A percentile compares a stretch with the other conserved stretches of the same genome.
Evolutionary conservation across 2,329 filamentous ascomycete species (phyloP).

Genomic region (Rutstroemia sydowiana): DNA sequence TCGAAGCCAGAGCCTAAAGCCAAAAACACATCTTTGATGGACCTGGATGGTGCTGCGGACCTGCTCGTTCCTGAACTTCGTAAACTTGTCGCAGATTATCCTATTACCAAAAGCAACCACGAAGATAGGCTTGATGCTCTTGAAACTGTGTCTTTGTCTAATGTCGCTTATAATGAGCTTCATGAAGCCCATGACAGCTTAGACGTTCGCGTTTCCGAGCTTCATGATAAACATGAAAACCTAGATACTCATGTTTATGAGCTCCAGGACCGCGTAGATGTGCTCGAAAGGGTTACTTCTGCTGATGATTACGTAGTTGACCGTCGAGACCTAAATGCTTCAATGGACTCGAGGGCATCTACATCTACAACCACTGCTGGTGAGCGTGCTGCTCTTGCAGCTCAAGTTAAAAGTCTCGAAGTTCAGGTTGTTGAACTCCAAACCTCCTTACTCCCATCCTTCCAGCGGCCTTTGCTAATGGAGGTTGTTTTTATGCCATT

Average conservation of each 20-base stretch:
- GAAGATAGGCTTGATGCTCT: constrained; percentile 59
- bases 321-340: constrained; percentile 21
- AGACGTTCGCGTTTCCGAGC: constrained; percentile 60
- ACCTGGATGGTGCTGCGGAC: constrained; percentile 11
- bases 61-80: constrained; percentile 19
- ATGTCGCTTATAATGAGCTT: constrained; percentile 60
- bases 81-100: constrained; percentile 20
- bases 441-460: constrained; percentile 44
- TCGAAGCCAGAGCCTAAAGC: neutral
- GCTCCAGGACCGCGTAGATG: constrained; percentile 56
- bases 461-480: constrained; percentile 60
- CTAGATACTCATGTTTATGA: constrained; percentile 56
- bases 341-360: constrained; percentile 28
- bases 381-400: constrained; percentile 31
- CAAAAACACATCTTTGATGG: neutral
- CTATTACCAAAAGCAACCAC: constrained; percentile 34
- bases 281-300: constrained; percentile 50
- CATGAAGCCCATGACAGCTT: constrained; percentile 59
- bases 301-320: constrained; percentile 26
- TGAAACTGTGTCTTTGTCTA: constrained; percentile 63
- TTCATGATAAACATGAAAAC: constrained; percentile 42
- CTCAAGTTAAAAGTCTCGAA: constrained; percentile 41
- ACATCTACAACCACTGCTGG: constrained; percentile 32
- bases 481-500: constrained; percentile 74
- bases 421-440: constrained; percentile 28